Evolutionary conservation across 768 basidiomycete species (phyloP), one percentile per base, ranked within the genome.

Genomic region (Kwoniella europaea): DNA sequence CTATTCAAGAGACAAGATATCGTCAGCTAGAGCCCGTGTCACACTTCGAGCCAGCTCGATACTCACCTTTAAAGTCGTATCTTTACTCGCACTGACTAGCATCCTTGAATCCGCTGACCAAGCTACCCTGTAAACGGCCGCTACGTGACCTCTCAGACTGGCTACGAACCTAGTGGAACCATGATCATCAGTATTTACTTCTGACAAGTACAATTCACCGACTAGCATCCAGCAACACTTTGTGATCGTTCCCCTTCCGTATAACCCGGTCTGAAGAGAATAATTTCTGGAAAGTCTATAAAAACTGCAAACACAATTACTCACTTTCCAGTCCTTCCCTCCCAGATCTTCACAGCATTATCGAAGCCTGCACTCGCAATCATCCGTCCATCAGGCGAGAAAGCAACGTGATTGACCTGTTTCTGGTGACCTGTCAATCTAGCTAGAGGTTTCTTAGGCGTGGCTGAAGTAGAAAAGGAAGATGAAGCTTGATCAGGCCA

Each of bases 101-200:
- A 95, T 88, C 71, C 96, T 84, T 55, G 92, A 91, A 85, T 98
- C 96, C 4, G 93, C 91, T 69, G 92, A 94, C 96, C 96, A 99
- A 3, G 94, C 90, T 44, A 99, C 86, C 52, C 97, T 87, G 81
- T 98, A 98, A 15, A 99, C 97, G 10, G 93, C 90, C 7, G 91
- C 93, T 16, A 99, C 91, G 80, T 99, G 96, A 0, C 96, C 96
- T 29, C 96, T 86, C 52, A 97, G 86, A 27, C 91, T 92, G 27
- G 93, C 92, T 18, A 97, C 88, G 79, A 95, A 99, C 82, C 93
- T 94, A 53, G 1, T 5, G 10, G 12, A n/a, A 27, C 16, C 61
- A 61, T 71, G 46, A 15, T 90, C 91, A 70, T 63, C 62, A 59
- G 20, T 20, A 63, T 46, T 29, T 7, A 35, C 35, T 6, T 35